Evolutionary conservation across 2,329 filamentous ascomycete genomes (phyloP), one percentile per base, ranked within the genome.

Genomic region (Pyrenophora teres): DNA sequence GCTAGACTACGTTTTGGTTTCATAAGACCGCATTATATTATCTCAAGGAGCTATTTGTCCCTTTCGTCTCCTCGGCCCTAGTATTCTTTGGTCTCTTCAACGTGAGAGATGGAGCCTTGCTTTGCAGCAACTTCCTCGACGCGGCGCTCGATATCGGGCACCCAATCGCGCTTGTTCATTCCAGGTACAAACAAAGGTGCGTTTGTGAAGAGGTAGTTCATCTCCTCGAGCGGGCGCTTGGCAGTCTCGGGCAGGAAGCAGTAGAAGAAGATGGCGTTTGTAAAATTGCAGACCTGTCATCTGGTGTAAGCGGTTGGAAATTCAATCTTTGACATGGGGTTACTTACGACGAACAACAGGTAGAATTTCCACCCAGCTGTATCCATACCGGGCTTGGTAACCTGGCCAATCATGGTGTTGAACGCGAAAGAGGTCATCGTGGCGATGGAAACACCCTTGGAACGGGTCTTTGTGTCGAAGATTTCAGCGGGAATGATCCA

Each of bases 351-450:
- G 67, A 88, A 89, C 12, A 88, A 65, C 46, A 83, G 75, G 65
- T 86, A 87, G 66, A 75, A 87, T 37, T 69, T 74, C 68, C 80
- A 87, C 5, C 80, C 77, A n/a, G 84, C 76, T 15, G 70, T 70
- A 3, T 73, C 70, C 72, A 87, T 81, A 2, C 83, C 84, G 37
- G 84, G 83, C 2, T 82, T 82, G 0, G 86, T 89, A 8, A 86
- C 81, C 68, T 88, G 84, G 1, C 86, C 86, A 49, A 90, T 89
- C 82, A 90, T 84, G 25, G 87, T 89, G 74, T 89, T 90, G 77
- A 89, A 90, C 2, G 87, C 87, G 70, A 88, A 91, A 9, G 81
- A 85, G 0, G 77, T 80, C 87, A 90, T 90, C 4, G 86, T 88
- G 0, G 87, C 87, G 56, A 91, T 84, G 1, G 86, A 87, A 1